Evolutionary conservation across 805 yeast species (phyloP).

Genomic region (Zygoascus flipseniorum): DNA sequence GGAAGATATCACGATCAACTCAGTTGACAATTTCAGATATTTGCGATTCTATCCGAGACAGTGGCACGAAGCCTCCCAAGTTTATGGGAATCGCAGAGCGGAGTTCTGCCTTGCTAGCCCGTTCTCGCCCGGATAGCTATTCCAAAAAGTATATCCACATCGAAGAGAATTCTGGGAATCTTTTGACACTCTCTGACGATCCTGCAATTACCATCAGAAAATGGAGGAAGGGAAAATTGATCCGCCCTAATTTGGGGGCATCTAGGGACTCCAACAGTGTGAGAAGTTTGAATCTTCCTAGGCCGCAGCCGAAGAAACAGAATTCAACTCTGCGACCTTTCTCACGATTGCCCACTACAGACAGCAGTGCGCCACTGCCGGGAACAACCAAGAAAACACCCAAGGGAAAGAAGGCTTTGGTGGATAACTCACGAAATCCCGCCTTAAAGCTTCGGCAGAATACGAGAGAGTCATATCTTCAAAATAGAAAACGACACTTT

Average conservation of each 20-base stretch:
- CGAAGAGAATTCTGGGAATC: not conserved
- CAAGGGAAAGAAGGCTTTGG: too few species aligned
- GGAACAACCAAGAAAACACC: too few species aligned
- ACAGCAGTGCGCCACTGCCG: too few species aligned
- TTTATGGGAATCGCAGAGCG: constrained; percentile 1
- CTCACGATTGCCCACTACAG: too few species aligned
- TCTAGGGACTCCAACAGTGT: not conserved
- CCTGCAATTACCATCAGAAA: not conserved
- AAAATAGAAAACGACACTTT: not conserved
- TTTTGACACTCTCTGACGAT: not conserved
- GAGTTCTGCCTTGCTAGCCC: not conserved
- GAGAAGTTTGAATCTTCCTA: too few species aligned
- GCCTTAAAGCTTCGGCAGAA: not conserved
- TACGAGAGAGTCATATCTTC: not conserved
- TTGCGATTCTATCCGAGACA: not conserved
- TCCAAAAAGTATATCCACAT: not conserved
- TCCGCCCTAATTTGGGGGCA: not conserved
- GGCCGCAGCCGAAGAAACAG: too few species aligned
- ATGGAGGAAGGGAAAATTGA: not conserved
- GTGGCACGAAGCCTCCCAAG: not conserved
- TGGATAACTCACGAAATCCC: not conserved
- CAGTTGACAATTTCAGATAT: not conserved
- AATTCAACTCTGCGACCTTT: too few species aligned
- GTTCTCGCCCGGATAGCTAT: not conserved
- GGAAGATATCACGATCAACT: not conserved